Base-by-base conservation (phyloP, 257 asterid genomes). In the Salvia rosmarinus region DNA sequence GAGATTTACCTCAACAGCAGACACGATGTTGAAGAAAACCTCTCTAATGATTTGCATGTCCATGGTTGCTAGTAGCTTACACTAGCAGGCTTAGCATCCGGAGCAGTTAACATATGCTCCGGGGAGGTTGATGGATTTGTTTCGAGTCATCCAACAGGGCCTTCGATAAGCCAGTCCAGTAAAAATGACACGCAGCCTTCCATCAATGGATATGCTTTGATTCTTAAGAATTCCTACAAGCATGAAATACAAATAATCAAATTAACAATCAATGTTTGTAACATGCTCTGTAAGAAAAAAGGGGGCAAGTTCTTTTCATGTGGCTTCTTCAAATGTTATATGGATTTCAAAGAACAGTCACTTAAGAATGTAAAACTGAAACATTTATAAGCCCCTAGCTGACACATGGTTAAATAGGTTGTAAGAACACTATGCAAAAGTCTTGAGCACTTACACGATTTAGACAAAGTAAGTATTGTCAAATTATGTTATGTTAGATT, bases 61-160 rank as follows among this genome's bases (percentile, higher is more conserved):
- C 96, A 91, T 91, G 57, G 97, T 77, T 3, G 96, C 70, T 14
- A 88, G 83, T 88, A 77, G 82, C 97, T 90, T 46, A 88, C 91
- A 52, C 95, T 85, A 46, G 88, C 95, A 46, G 73, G 82, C 75
- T 79, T 75, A 52, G 96, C 96, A 80, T 87, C 85, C 11, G 89
- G 92, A 71, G 95, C 90, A 74, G 78, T 84, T 75, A 90, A 90
- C 40, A 35, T 76, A 74, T 90, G 97, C 78, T 88, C 97, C 0
- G 95, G 97, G 16, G 95, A 91, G 60, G 92, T 89, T 49, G 97
- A 91, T 52, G 97, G 97, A 72, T 91, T 91, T 20, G 97, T 91
- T 72, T 83, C 92, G n/a, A 87, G 84, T 77, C 59, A 78, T 46
- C 83, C 85, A 25, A 46, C 84, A n/a, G 74, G 86, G 44, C 92